A percentile compares a stretch with the other conserved stretches of the same genome.
These are phyloP conservation scores for Penicillium goetzii DNA, from an alignment of 495 filamentous ascomycete species.

Conservation along the genomic window DNA sequence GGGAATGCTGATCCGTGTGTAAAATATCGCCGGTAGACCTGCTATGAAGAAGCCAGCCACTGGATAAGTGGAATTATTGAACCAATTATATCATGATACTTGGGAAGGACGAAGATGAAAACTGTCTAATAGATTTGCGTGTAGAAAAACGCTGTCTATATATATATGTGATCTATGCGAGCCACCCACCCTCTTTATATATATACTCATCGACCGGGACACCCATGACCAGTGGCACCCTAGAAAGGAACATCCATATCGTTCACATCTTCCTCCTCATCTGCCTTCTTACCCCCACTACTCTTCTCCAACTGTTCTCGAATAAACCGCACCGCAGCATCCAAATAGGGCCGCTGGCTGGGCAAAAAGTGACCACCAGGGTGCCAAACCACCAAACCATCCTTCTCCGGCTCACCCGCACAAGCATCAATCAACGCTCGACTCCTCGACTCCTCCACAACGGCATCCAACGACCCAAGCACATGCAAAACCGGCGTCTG, in stretches of 20 bases:
- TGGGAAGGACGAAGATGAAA: neutral
- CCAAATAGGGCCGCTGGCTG: slow-evolving; percentile 75
- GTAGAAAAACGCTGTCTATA: slow-evolving; percentile 6
- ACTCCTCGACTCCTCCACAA: slow-evolving; percentile 79
- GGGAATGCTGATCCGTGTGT: slow-evolving; percentile 38
- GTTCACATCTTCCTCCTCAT: slow-evolving; percentile 57
- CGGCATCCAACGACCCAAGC: slow-evolving; percentile 81
- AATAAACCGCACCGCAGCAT: slow-evolving; percentile 75
- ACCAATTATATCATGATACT: neutral
- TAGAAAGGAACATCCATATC: slow-evolving; percentile 73
- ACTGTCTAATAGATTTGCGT: neutral
- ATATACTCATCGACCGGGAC: slow-evolving; percentile 1
- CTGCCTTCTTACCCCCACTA: slow-evolving; percentile 38
- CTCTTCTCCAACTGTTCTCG: slow-evolving; percentile 55
- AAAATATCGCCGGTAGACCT: slow-evolving; percentile 43
- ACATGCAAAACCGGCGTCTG: slow-evolving; percentile 80
- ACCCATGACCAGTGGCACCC: neutral
- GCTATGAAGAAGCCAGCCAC: slow-evolving; percentile 21
- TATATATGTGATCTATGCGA: slow-evolving; percentile 19
- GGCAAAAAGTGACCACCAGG: slow-evolving; percentile 95
- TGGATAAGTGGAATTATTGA: slow-evolving; percentile 4
- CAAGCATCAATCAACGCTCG: slow-evolving; percentile 69
- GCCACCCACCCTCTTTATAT: slow-evolving; percentile 8
- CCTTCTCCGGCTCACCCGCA: slow-evolving; percentile 52
- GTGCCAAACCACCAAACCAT: slow-evolving; percentile 73